Base-by-base conservation (phyloP, 805 yeast species). In the Candida coleopterorum region DNA sequence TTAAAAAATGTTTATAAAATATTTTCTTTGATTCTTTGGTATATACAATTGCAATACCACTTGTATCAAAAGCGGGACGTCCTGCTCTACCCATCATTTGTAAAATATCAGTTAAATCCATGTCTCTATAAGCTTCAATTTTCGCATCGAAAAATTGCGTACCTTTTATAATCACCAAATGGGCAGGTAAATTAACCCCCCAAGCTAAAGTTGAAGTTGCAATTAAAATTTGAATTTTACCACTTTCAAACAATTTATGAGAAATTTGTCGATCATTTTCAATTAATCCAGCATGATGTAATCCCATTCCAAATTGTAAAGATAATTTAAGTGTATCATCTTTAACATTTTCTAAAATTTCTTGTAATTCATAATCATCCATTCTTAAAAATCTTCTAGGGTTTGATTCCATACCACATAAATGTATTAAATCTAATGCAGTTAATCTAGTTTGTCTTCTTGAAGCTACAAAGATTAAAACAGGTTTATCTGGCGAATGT, bases 31-130 rank as follows among this genome's bases (percentile, higher is more conserved):
- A 68, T 44, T 83, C 88, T 51, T 80, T 81, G 8, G 93, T 84
- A 52, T 73, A 82, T 2, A 83, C 85, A 38, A 83, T 77, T 0
- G 87, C 87, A 34, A 71, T 82, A 50, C 90, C 90, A 43, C 80
- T 76, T 9, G 85, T 80, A 60, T 84, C 90, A 50, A 68, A 84
- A 1, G 86, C 85, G 1, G 90, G 90, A 43, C 90, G 74, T 32
- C 90, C 90, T 0, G 90, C 90, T 53, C 90, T 65, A 26, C 90
- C 90, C 87, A 81, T 81, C 88, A 81, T 82, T 55, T 81, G 93
- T 39, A 83, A 58, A 35, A 84, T 82, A 58, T 83, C 93, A 0
- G 90, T 84, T 49, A 83, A 68, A 51, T 83, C 90, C 90, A 83
- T 84, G 50, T 83, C 90, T 46, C 75, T 69, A 54, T 83, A 84